Percentiles rank a stretch among this genome's conserved stretches.
Evolutionary conservation across 2,329 filamentous ascomycete species (phyloP).

Genomic region (Penicillium sp.): DNA sequence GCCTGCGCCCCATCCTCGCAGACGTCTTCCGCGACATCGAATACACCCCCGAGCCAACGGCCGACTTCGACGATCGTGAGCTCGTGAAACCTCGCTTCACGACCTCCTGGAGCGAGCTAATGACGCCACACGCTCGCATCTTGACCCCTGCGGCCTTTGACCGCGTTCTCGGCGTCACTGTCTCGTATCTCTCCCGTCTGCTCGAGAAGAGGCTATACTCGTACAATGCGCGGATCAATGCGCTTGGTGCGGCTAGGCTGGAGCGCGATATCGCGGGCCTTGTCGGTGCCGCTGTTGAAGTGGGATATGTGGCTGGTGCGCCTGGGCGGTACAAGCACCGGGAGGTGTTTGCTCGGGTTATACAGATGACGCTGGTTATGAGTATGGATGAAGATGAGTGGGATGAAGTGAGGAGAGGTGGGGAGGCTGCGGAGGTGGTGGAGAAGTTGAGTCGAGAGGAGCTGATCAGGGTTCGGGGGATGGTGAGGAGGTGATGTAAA

Average conservation of each 20-base stretch:
- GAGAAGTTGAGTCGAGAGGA: constrained; percentile 73
- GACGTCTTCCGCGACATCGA: constrained; percentile 92
- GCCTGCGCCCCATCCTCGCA: constrained; percentile 78
- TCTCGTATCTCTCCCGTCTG: constrained; percentile 72
- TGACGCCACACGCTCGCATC: constrained; percentile 80
- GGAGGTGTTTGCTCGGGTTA: constrained; percentile 73
- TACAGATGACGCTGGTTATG: constrained; percentile 81
- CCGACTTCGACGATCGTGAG: constrained; percentile 51
- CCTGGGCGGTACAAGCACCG: constrained; percentile 69
- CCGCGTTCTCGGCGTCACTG: constrained; percentile 72
- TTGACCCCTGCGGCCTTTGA: constrained; percentile 77
- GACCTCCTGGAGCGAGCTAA: constrained; percentile 80
- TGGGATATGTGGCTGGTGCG: constrained; percentile 34
- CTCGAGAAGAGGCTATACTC: constrained; percentile 87
- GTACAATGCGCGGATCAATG: constrained; percentile 76
- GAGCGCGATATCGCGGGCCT: constrained; percentile 83
- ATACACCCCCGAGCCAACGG: constrained; percentile 69
- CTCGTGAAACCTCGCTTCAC: constrained; percentile 79
- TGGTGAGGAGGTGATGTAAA: constrained; percentile 53
- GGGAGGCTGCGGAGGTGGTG: constrained; percentile 52
- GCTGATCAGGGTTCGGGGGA: constrained; percentile 68
- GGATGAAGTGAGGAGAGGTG: constrained; percentile 68
- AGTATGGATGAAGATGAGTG: constrained; percentile 97
- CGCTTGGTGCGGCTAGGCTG: constrained; percentile 77
- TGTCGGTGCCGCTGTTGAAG: constrained; percentile 53